Conservation (phyloP, 352 stramenopile genomes). For the Phytophthora boehmeriae region DNA sequence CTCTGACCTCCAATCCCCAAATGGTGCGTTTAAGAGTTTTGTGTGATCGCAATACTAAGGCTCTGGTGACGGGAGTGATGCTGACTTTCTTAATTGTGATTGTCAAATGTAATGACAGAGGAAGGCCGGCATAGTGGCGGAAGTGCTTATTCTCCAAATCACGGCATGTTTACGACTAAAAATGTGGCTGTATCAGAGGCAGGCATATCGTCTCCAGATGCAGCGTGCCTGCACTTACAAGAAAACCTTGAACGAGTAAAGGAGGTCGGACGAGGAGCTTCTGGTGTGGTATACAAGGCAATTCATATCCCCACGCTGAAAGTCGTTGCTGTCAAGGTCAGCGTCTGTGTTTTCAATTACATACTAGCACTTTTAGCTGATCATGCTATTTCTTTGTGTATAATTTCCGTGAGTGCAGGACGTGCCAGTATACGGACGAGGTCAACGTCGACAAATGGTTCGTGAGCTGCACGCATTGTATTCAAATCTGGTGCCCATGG, state of each 20-base stretch:
- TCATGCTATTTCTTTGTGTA: conserved; percentile 13
- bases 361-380: not conserved
- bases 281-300: conserved; percentile 88
- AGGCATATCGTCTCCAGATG: conserved; percentile 84
- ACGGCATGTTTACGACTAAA: conserved; percentile 88
- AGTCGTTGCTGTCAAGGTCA: conserved; percentile 89
- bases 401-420: conserved; percentile 44
- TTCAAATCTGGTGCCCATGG: conserved; percentile 87
- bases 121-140: conserved; percentile 64
- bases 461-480: conserved; percentile 90
- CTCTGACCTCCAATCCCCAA: conserved; percentile 69
- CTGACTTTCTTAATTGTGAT: not conserved
- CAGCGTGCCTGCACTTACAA: conserved; percentile 77
- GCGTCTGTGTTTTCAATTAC: conserved; percentile 5
- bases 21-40: conserved; percentile 36
- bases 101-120: conserved; percentile 24
- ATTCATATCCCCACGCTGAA: conserved; percentile 92
- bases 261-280: conserved; percentile 81
- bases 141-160: conserved; percentile 88
- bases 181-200: conserved; percentile 85
- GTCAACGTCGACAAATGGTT: conserved; percentile 90
- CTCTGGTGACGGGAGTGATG: not conserved
- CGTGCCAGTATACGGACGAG: conserved; percentile 84
- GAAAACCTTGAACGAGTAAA: conserved; percentile 83
- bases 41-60: conserved; percentile 4